Percentiles rank a stretch among this genome's conserved stretches.
phyloP scores from a whole-genome alignment of 495 filamentous ascomycete species.

The Penicillium canariense region DNA sequence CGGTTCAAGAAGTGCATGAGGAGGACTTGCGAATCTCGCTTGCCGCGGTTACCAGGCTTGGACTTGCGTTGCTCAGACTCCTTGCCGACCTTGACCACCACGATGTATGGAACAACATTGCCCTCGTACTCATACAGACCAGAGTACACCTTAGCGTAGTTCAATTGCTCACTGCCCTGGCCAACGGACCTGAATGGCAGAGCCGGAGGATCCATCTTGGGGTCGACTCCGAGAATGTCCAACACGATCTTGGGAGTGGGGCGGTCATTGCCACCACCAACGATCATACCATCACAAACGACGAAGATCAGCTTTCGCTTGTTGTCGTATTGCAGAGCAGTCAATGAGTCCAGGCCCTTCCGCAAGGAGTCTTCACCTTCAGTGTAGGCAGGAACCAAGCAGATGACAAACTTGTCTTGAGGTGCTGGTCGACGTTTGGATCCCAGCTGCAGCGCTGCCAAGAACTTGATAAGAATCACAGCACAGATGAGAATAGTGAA shows the following conservation, averaged over 20 bases:
- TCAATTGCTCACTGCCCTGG: slow-evolving; percentile 85
- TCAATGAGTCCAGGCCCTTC: slow-evolving; percentile 90
- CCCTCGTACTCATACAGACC: slow-evolving; percentile 97
- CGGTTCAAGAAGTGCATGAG: slow-evolving; percentile 90
- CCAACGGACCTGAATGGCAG: slow-evolving; percentile 90
- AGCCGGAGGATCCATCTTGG: slow-evolving; percentile 92
- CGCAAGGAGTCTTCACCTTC: slow-evolving; percentile 93
- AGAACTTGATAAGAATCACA: slow-evolving; percentile 84
- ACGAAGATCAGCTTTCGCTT: slow-evolving; percentile 95
- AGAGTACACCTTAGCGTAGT: slow-evolving; percentile 98
- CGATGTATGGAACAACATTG: slow-evolving; percentile 94
- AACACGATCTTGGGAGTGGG: slow-evolving; percentile 97
- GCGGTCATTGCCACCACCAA: slow-evolving; percentile 93
- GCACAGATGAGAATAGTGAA: slow-evolving; percentile 79
- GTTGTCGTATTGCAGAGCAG: slow-evolving; percentile 93
- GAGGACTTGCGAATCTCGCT: slow-evolving; percentile 92
- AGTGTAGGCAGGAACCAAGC: slow-evolving; percentile 95
- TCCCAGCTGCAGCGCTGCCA: slow-evolving; percentile 91
- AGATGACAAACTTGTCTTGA: slow-evolving; percentile 98
- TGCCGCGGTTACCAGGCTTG: slow-evolving; percentile 96
- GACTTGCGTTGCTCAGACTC: slow-evolving; percentile 88
- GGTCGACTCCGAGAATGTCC: slow-evolving; percentile 95
- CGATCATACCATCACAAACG: slow-evolving; percentile 95
- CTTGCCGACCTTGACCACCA: slow-evolving; percentile 95
- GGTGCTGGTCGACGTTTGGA: slow-evolving; percentile 84